These are phyloP conservation scores for Hymenoscyphus linearis DNA, from an alignment of 2,329 filamentous ascomycete genomes.

Conservation along the genomic window DNA sequence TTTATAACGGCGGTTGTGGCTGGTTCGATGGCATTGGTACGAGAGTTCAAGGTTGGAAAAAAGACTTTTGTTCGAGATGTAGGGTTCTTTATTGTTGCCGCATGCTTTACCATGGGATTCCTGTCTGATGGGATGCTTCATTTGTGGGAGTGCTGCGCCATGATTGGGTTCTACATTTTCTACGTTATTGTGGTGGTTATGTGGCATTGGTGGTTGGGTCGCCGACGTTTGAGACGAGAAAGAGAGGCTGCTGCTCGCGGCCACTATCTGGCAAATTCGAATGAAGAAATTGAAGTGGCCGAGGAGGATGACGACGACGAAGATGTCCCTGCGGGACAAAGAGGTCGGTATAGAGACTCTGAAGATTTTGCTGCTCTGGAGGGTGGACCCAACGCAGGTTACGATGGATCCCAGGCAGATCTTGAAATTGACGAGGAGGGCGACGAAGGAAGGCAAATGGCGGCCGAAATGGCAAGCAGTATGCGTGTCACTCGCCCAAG, in stretches of 20 bases:
- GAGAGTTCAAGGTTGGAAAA: conserved; percentile 85
- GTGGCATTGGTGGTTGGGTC: conserved; percentile 83
- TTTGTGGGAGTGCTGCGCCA: conserved; percentile 82
- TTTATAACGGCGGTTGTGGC: conserved; percentile 97
- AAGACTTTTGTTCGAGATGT: conserved; percentile 90
- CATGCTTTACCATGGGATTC: conserved; percentile 81
- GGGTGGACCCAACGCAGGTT: conserved; percentile 36
- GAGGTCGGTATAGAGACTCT: conserved; percentile 21
- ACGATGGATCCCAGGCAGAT: conserved; percentile 32
- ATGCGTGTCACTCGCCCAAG: conserved; percentile 79
- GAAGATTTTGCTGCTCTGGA: conserved; percentile 31
- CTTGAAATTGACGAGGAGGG: conserved; percentile 43
- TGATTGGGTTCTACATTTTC: conserved; percentile 87
- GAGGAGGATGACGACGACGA: conserved; percentile 62
- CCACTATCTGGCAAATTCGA: conserved; percentile 60
- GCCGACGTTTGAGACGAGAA: conserved; percentile 53
- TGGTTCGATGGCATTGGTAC: conserved; percentile 94
- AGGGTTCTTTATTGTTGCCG: conserved; percentile 82
- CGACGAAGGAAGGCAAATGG: conserved; percentile 59
- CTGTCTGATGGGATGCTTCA: conserved; percentile 77
- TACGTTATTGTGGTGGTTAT: conserved; percentile 84
- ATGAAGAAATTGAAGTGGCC: conserved; percentile 47
- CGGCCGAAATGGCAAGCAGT: conserved; percentile 81
- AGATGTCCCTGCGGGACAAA: conserved; percentile 37
- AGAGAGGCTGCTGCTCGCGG: conserved; percentile 68